Evolutionary conservation across 2,329 filamentous ascomycete species (phyloP), one percentile per base, ranked within the genome.

Genomic region (Colletotrichum aenigma): DNA sequence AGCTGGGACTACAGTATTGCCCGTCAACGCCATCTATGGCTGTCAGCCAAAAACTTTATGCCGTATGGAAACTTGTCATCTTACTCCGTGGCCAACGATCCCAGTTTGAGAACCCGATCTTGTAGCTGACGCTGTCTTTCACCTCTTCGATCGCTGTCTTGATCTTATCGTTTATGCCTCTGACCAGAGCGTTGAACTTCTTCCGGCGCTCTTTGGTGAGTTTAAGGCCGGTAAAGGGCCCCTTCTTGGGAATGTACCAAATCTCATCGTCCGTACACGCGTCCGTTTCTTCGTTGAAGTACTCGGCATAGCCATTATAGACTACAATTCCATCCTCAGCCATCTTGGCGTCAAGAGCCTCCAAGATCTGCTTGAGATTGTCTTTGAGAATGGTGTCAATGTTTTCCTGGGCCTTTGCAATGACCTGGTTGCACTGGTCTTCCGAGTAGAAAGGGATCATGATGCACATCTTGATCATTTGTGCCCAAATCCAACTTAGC

Each of bases 61-160:
- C 18, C 38, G 38, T n/a, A 1, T n/a, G 38, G 9, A 12, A 48
- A 7, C 9, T 12, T 48, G 18, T 12, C 18, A 21, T 48, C 38
- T 48, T 48, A 48, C 38, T n/a, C 18, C 38, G 9, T 48, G 38
- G 38, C 38, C 38, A 48, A 48, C 18, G 26, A 62, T 80, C 78
- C 83, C 83, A 85, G 61, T 84, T 62, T 16, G 81, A 79, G 58
- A 78, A 82, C 55, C 75, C 77, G 36, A 81, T 77, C 24, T 80
- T 77, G 60, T 79, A 80, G 24, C 77, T 69, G 24, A 55, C 66
- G 28, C 64, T 69, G 74, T 78, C 69, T 48, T 58, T 58, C 16
- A 55, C 36, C n/a, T 82, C 80, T 4, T 79, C 71, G 6, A 83
- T 81, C 7, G 81, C 82, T 4, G 81, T 79, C 9, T 56, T 24